These are phyloP conservation scores for Chaetomium strumarium DNA, from an alignment of 2,329 filamentous ascomycete genomes.

Conservation along the genomic window DNA sequence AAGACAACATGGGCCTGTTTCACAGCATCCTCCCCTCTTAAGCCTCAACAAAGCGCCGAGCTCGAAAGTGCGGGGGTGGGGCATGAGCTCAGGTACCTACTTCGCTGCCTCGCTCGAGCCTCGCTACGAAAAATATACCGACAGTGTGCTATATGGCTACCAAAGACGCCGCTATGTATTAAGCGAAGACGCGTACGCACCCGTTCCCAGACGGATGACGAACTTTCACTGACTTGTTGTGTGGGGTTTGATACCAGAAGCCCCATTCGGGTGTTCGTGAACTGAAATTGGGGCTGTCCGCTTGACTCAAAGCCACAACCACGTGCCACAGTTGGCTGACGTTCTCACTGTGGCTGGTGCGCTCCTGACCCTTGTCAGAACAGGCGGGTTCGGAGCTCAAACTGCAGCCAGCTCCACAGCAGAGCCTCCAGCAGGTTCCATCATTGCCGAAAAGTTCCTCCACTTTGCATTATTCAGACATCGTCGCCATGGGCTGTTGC, in stretches of 20 bases:
- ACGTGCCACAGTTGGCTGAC: conserved; percentile 5
- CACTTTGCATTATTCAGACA: conserved; percentile 24
- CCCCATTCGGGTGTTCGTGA: too few species aligned
- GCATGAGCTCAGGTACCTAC: too few species aligned
- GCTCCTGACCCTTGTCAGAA: not conserved
- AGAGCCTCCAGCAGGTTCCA: conserved; percentile 19
- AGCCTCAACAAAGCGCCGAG: not conserved
- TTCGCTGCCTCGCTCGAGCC: not conserved
- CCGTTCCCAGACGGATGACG: too few species aligned
- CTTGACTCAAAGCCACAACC: not conserved
- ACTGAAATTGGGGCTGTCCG: too few species aligned
- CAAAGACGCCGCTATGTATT: too few species aligned
- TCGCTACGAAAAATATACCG: too few species aligned
- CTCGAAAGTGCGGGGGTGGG: not conserved
- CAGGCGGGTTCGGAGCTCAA: conserved; percentile 5
- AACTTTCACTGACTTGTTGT: too few species aligned
- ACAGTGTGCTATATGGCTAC: too few species aligned
- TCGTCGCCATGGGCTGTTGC: conserved; percentile 19
- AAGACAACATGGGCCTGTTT: too few species aligned
- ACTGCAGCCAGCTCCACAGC: conserved; percentile 3
- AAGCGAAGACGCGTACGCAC: too few species aligned
- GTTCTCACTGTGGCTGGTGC: conserved; percentile 4
- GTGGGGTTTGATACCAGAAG: too few species aligned
- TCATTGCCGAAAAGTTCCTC: conserved; percentile 12
- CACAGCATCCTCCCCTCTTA: too few species aligned